A percentile compares a stretch with the other conserved stretches of the same genome.
These are phyloP conservation scores for Pichia sp. DNA, from an alignment of 1,139 yeast species.

Conservation along the genomic window DNA sequence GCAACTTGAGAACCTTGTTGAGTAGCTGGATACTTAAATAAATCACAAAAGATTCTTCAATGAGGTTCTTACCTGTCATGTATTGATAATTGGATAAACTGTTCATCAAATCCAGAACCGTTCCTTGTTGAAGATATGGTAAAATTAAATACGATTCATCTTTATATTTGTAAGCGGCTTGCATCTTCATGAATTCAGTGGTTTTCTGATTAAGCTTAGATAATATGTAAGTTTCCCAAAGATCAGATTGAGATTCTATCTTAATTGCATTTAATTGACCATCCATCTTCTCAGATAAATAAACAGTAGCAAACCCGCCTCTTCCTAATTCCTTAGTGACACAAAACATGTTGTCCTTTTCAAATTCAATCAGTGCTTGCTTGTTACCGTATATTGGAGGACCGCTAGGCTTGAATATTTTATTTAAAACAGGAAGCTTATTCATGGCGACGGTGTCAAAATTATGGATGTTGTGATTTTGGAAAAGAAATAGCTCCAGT, in stretches of 20 bases:
- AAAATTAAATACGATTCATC: constrained; percentile 78
- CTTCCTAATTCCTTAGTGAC: constrained; percentile 65
- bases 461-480: constrained; percentile 21
- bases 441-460: constrained; percentile 10
- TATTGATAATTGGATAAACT: constrained; percentile 35
- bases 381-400: constrained; percentile 39
- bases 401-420: constrained; percentile 50
- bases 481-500: constrained; percentile 28
- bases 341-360: constrained; percentile 47
- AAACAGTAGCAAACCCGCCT: constrained; percentile 83
- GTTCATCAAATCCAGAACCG: constrained; percentile 72
- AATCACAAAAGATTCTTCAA: constrained; percentile 64
- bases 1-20: constrained; percentile 40
- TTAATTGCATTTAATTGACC: constrained; percentile 69
- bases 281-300: constrained; percentile 63
- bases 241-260: constrained; percentile 65
- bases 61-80: constrained; percentile 25
- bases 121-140: constrained; percentile 73
- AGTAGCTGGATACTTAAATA: constrained; percentile 58
- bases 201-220: constrained; percentile 47
- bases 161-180: constrained; percentile 52
- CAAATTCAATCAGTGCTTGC: constrained; percentile 45
- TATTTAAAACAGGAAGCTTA: constrained; percentile 38
- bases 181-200: constrained; percentile 44
- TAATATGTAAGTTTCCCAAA: constrained; percentile 83